Conservation (phyloP, 2,329 filamentous ascomycete species). For the Claviceps sp. region DNA sequence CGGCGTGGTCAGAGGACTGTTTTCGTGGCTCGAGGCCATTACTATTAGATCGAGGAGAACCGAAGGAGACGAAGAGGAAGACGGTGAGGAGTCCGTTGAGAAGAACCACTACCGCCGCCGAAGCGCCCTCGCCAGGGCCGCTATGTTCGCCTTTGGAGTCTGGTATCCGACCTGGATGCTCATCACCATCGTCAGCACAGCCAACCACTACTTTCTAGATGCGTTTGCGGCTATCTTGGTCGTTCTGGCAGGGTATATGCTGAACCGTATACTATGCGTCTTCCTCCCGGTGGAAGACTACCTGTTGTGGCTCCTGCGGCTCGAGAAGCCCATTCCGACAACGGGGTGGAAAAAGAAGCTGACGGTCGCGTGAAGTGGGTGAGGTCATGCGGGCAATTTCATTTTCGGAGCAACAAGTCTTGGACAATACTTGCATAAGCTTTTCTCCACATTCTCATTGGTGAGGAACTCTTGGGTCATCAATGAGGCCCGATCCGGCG, state of each 20-base stretch:
- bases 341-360: constrained; percentile 18
- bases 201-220: constrained; percentile 51
- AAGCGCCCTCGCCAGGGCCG: constrained; percentile 6
- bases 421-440: background rate
- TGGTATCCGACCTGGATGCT: constrained; percentile 39
- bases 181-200: constrained; percentile 44
- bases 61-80: constrained; percentile 5
- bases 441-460: background rate
- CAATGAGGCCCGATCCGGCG: background rate
- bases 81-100: constrained; percentile 5
- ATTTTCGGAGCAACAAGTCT: background rate
- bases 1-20: constrained; percentile 28
- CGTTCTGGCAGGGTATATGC: constrained; percentile 42
- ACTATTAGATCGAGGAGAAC: background rate
- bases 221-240: constrained; percentile 50
- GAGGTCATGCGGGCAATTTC: background rate
- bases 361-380: constrained; percentile 3
- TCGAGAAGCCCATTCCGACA: constrained; percentile 48
- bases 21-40: constrained; percentile 5
- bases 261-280: constrained; percentile 40
- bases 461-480: background rate
- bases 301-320: constrained; percentile 44
- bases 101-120: constrained; percentile 10
- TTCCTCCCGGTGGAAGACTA: constrained; percentile 50
- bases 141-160: constrained; percentile 26